Conservation (phyloP, 2,329 filamentous ascomycete genomes). For the Aphanoascus verrucosus region DNA sequence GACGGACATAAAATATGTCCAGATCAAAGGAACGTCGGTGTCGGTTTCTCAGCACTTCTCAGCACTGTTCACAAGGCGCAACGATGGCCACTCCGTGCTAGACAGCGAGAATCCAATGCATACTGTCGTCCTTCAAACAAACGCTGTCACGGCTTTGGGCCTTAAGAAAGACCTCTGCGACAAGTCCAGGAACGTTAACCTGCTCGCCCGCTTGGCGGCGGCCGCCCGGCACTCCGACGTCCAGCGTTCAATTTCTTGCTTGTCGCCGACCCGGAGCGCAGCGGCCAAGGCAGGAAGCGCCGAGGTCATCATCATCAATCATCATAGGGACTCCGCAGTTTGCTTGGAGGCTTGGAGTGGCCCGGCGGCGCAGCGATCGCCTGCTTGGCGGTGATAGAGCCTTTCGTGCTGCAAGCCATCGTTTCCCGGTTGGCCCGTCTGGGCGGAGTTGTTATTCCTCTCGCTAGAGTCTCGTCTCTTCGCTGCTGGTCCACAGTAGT, state of each 20-base stretch:
- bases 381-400: background rate
- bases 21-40: background rate
- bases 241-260: background rate
- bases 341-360: no score
- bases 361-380: background rate
- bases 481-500: background rate
- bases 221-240: background rate
- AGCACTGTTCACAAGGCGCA: background rate
- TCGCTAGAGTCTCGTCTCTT: no score
- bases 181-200: background rate
- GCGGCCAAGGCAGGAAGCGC: background rate
- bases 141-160: conserved; percentile 3
- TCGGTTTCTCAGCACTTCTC: background rate
- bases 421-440: background rate
- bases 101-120: conserved; percentile 1
- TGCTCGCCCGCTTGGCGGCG: conserved; percentile 4
- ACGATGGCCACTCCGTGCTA: background rate
- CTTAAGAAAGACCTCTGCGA: background rate
- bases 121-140: conserved; percentile 5
- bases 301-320: background rate
- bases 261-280: background rate
- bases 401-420: background rate
- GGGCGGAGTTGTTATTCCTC: background rate
- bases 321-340: background rate
- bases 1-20: background rate